Base-by-base conservation (phyloP, 345 rosid genomes). In the Cochlearia excelsa region DNA sequence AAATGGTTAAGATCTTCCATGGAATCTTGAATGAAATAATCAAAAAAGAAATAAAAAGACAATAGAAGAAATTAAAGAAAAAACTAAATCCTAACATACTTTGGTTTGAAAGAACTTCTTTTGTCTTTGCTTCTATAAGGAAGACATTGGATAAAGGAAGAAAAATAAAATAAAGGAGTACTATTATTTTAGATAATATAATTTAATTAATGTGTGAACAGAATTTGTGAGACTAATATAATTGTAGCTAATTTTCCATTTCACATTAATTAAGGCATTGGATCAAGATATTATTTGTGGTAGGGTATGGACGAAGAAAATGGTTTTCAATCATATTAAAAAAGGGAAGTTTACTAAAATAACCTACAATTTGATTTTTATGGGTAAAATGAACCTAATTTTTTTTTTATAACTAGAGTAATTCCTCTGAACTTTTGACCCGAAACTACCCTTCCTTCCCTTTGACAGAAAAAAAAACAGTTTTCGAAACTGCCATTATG, bases 1-100 rank as follows among this genome's bases (percentile, higher is more conserved):
- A 82, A 73, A 63, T 69, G 43, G 73, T 79, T 84, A 8, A 81
- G 64, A 54, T 90, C 94, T 70, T 82, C 98, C 93, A 80, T 82
- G 65, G 63, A 57, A 68, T 51, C 61, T 31, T 35, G 68, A 51
- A 51, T 30, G 46, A 57, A 49, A 46, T 41, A 39, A 63, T 6
- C 16, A 59, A 44, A 47, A 68, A 51, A 44, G 65, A 57, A 1
- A 51, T 6, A 7, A 26, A 65, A 39, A 71, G 62, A 52, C 1
- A 28, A 57, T 39, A 31, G 3, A 58, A 40, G 35, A 51, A 2
- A 57, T 40, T 29, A 47, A 51, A 54, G 57, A 69, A 40, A 31
- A 54, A 54, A 48, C 46, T 41, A 31, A 39, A 54, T 31, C 42
- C 59, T 50, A 61, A 63, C 74, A 70, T 70, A 50, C 43, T 63